These are phyloP conservation scores for Jaltomata sinuosa DNA, from an alignment of 257 asterid species.

Conservation along the genomic window DNA sequence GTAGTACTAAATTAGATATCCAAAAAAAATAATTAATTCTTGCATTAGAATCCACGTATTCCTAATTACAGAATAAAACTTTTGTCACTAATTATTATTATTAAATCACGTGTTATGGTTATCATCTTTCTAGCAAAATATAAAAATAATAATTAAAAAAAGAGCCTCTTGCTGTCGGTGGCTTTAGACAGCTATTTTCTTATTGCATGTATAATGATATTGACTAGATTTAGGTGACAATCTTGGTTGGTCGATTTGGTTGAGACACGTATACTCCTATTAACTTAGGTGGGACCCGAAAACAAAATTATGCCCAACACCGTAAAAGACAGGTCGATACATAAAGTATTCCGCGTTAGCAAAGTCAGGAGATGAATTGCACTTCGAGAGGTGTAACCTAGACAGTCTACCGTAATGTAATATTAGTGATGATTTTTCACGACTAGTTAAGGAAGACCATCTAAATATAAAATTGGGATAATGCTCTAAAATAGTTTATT, in stretches of 20 bases:
- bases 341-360: background rate
- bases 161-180: background rate
- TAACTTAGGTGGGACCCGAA: background rate
- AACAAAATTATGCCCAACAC: background rate
- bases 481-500: background rate
- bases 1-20: background rate
- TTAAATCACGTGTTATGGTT: background rate
- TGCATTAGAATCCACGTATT: background rate
- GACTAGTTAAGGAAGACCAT: background rate
- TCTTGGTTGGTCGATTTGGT: background rate
- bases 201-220: background rate
- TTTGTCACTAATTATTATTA: background rate
- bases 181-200: background rate
- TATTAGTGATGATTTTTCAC: fast-evolving
- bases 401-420: background rate
- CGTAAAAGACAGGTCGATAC: background rate
- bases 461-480: background rate
- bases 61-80: background rate
- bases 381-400: no score
- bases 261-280: background rate
- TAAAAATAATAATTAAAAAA: background rate
- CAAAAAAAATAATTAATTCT: background rate
- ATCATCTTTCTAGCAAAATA: background rate
- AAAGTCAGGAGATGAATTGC: no score
- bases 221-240: background rate